phyloP scores from a whole-genome alignment of 108 stramenopile species.

The Nitzschia sp. region DNA sequence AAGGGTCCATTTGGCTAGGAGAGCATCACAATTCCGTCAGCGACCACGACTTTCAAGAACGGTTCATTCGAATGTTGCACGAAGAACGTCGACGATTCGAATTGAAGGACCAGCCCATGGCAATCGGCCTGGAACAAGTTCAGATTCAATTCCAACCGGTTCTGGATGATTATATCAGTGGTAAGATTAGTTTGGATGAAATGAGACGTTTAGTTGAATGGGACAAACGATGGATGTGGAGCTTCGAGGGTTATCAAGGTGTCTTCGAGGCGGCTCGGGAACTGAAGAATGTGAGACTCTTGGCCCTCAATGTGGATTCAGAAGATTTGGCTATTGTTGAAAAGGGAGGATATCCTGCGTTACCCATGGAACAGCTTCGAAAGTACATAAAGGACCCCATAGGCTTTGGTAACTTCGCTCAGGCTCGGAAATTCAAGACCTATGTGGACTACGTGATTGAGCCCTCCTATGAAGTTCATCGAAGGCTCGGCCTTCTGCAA shows the following conservation, averaged over 20 bases:
- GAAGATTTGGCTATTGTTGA: constrained; percentile 72
- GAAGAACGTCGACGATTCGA: constrained; percentile 14
- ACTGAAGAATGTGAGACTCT: constrained; percentile 40
- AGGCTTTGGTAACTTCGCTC: constrained; percentile 63
- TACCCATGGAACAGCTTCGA: constrained; percentile 32
- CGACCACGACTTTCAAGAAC: constrained; percentile 63
- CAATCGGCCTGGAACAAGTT: constrained; percentile 76
- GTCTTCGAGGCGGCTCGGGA: constrained; percentile 56
- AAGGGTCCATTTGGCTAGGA: constrained; percentile 59
- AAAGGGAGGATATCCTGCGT: constrained; percentile 50
- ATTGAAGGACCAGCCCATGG: constrained; percentile 35
- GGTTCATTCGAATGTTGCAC: constrained; percentile 45
- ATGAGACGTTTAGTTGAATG: constrained; percentile 55
- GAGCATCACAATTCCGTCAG: constrained; percentile 73
- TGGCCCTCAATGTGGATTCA: constrained; percentile 76
- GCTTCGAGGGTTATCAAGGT: constrained; percentile 61
- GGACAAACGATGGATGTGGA: constrained; percentile 73
- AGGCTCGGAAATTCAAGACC: constrained; percentile 36
- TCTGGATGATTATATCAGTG: constrained; percentile 57
- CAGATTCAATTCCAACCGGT: constrained; percentile 71
- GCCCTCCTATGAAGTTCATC: constrained; percentile 65
- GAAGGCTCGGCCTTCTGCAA: constrained; percentile 57
- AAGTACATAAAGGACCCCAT: constrained; percentile 63
- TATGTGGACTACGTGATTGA: constrained; percentile 72
- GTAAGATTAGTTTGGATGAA: constrained; percentile 41